phyloP scores from a whole-genome alignment of 2,329 filamentous ascomycete genomes.

The Aureobasidium sp. region DNA sequence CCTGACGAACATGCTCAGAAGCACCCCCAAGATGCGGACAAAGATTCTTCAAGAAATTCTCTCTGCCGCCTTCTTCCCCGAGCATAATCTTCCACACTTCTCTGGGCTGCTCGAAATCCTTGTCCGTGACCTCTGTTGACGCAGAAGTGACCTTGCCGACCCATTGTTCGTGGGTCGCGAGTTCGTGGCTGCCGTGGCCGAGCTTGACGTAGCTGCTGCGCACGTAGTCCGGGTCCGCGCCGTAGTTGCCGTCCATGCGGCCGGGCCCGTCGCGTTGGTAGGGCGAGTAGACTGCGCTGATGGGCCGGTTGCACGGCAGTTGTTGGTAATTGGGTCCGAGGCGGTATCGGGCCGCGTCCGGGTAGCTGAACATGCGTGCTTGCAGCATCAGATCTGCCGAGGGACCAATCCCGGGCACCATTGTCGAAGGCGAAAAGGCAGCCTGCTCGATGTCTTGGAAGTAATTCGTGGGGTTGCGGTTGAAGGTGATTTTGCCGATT shows the following conservation, averaged over 20 bases:
- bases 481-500: conserved; percentile 47
- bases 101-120: conserved; percentile 47
- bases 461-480: conserved; percentile 55
- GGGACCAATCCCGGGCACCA: conserved; percentile 58
- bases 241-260: conserved; percentile 39
- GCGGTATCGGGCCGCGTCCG: conserved; percentile 47
- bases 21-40: conserved; percentile 13
- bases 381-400: conserved; percentile 59
- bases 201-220: conserved; percentile 24
- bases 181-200: conserved; percentile 18
- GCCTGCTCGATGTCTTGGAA: conserved; percentile 64
- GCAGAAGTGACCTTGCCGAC: conserved; percentile 21
- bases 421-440: conserved; percentile 57
- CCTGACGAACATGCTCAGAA: neutral
- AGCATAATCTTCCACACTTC: conserved; percentile 39
- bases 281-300: conserved; percentile 19
- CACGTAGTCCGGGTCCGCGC: conserved; percentile 40
- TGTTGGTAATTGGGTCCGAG: conserved; percentile 46
- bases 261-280: conserved; percentile 37
- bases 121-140: conserved; percentile 34
- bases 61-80: conserved; percentile 25
- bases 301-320: conserved; percentile 22
- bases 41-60: conserved; percentile 28
- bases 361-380: conserved; percentile 56
- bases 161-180: conserved; percentile 22